A percentile compares a stretch with the other conserved stretches of the same genome.
phyloP scores from a whole-genome alignment of 139 green algal genomes.

The Closterium sp. region DNA sequence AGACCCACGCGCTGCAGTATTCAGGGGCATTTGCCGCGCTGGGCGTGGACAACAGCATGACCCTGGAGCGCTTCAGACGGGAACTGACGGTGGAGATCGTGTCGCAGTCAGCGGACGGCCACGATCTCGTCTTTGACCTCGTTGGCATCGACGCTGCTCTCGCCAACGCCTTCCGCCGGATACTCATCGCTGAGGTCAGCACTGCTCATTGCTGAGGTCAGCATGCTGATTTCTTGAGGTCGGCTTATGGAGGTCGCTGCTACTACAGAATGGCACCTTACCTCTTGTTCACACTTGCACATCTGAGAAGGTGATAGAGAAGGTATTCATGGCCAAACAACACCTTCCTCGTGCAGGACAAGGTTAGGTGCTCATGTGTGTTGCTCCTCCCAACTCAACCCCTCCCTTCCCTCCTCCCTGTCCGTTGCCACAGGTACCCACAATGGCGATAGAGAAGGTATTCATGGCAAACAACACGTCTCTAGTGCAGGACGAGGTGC shows the following conservation, averaged over 20 bases:
- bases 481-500: constrained; percentile 78
- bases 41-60: constrained; percentile 77
- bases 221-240: background rate
- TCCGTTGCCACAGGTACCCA: constrained; percentile 70
- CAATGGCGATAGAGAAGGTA: constrained; percentile 96
- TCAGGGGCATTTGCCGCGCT: constrained; percentile 52
- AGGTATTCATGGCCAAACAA: too few relatives aligned
- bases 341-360: too few relatives aligned
- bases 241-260: too few relatives aligned
- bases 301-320: too few relatives aligned
- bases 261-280: too few relatives aligned
- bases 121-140: constrained; percentile 87
- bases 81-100: constrained; percentile 31
- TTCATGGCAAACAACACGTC: constrained; percentile 97
- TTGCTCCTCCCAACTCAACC: too few relatives aligned
- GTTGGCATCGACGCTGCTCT: constrained; percentile 81
- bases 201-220: constrained; percentile 1
- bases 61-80: constrained; percentile 66
- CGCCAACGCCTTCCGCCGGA: constrained; percentile 89
- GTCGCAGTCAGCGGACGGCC: constrained; percentile 53
- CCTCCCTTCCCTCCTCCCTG: too few relatives aligned
- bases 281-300: too few relatives aligned
- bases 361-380: too few relatives aligned
- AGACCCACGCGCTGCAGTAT: constrained; percentile 19
- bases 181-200: constrained; percentile 85